Base-by-base conservation (phyloP, 768 basidiomycete species). In the Hydnomerulius pinastri region DNA sequence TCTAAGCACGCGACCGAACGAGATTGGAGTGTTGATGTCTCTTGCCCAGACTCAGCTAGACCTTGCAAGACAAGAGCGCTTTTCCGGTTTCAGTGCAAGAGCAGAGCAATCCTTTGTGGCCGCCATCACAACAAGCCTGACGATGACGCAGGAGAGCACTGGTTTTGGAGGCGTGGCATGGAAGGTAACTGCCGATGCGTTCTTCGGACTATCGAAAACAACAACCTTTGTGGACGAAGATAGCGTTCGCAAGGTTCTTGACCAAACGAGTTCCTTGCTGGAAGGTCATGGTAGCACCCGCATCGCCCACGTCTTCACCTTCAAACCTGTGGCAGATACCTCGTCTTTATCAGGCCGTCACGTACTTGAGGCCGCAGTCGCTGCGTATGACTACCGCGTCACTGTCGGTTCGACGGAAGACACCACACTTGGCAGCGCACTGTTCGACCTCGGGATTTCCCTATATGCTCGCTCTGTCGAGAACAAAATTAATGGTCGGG, bases 141-240 rank as follows among this genome's bases (percentile, higher is more conserved):
- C 66, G 33, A 67, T 75, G 18, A 72, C 88, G 44, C 70, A 77
- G 36, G 71, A 72, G 15, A 77, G 77, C 36, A 65, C 81, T 8
- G 86, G 87, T 1, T 87, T 89, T 64, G 80, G 88, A 15, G 72
- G 78, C 4, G 73, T 90, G 3, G 80, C 80, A 4, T 98, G 95
- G 96, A 98, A 98, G 66, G 71, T 77, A 6, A 74, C 85, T 10
- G 90, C 82, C 0, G 95, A 99, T 65, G 83, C 87, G 3, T 66
- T 90, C 4, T 82, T 83, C 58, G 77, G 80, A 42, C 70, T 98
- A 11, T 86, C 87, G 4, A 69, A 66, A 24, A 73, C 75, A 38
- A 70, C 78, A 2, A 69, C 71, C 4, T 85, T 82, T 54, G 64
- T 72, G 10, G 73, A 87, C 45, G 72, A 76, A 54, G 61, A 54